phyloP scores from a whole-genome alignment of 129 eudicot genomes.

The Saussurea involucrata region DNA sequence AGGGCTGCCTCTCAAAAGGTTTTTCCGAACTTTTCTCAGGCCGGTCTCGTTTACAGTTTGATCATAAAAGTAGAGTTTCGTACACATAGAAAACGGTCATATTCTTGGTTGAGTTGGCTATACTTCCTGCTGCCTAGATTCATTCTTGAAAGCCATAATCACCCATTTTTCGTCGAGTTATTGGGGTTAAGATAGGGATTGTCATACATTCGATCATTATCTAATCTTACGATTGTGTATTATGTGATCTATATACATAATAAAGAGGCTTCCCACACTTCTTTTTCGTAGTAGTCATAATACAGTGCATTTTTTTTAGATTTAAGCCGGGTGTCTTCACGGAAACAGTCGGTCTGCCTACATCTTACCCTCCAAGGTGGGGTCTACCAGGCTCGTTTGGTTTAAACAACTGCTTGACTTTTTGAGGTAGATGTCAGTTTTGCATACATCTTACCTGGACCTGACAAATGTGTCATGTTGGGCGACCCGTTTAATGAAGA shows the following conservation, averaged over 20 bases:
- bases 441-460: background rate
- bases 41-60: constrained; percentile 48
- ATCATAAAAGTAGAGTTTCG: constrained; percentile 42
- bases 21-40: constrained; percentile 70
- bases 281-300: background rate
- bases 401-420: background rate
- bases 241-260: constrained; percentile 25
- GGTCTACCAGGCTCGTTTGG: background rate
- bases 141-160: background rate
- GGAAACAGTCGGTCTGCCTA: background rate
- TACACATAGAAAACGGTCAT: constrained; percentile 22
- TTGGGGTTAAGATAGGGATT: background rate
- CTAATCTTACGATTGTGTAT: constrained; percentile 2
- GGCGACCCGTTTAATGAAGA: too few species aligned
- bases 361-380: background rate
- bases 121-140: background rate
- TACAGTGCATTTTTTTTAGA: background rate
- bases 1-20: constrained; percentile 81
- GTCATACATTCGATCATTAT: constrained; percentile 13
- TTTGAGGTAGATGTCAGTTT: background rate
- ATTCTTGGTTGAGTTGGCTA: constrained; percentile 10
- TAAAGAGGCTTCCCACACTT: background rate
- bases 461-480: too few species aligned
- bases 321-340: background rate
- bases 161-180: constrained; percentile 5